phyloP scores from a whole-genome alignment of 805 yeast species.

The Myxozyma geophila region DNA sequence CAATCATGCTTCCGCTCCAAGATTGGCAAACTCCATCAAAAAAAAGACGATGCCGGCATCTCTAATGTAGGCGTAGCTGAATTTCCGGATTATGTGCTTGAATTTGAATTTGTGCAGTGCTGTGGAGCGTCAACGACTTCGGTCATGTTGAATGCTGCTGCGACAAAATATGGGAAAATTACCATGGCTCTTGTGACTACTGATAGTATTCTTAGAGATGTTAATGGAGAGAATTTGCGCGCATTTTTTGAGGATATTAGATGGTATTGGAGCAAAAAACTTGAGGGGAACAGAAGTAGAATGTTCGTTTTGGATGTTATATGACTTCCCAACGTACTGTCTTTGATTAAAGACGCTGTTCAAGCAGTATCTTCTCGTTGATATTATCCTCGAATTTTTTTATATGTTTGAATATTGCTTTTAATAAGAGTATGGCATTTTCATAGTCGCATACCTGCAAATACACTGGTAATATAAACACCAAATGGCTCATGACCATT shows the following conservation, averaged over 20 bases:
- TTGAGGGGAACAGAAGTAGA: too few species aligned
- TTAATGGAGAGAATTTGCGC: conserved; percentile 16
- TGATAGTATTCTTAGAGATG: conserved; percentile 18
- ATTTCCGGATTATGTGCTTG: conserved; percentile 6
- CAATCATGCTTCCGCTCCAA: conserved; percentile 6
- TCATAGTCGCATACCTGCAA: too few species aligned
- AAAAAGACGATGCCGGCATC: conserved; percentile 5
- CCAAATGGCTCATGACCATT: too few species aligned
- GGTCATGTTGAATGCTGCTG: conserved; percentile 1
- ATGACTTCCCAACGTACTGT: too few species aligned
- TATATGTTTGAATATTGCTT: too few species aligned
- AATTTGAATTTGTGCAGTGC: conserved; percentile 20
- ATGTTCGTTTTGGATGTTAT: too few species aligned
- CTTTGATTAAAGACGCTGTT: too few species aligned
- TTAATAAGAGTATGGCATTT: too few species aligned
- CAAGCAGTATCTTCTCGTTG: too few species aligned
- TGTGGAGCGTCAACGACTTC: conserved; percentile 12
- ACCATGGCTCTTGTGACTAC: conserved; percentile 14
- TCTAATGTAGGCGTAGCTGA: conserved; percentile 23
- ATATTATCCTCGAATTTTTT: too few species aligned
- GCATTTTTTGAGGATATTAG: neutral
- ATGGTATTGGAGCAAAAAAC: too few species aligned
- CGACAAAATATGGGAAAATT: conserved; percentile 17
- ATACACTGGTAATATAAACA: too few species aligned
- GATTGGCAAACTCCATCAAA: conserved; percentile 5